Base-by-base conservation (phyloP, 2,329 filamentous ascomycete species). In the Microdochium trichocladiopsis region DNA sequence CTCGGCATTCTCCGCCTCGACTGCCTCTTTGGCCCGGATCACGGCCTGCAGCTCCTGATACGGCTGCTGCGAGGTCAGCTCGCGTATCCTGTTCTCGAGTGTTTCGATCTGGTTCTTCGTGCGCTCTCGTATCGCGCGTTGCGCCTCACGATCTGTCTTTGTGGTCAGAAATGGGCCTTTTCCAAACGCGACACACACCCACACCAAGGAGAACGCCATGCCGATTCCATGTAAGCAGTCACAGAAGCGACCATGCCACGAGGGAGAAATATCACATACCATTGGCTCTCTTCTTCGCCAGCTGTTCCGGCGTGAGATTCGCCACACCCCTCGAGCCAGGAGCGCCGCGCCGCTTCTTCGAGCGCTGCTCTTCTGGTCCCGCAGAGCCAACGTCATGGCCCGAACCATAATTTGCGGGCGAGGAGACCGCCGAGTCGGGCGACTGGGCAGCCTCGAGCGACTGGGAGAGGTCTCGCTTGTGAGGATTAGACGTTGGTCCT, bases 1-100 rank as follows among this genome's bases (percentile, higher is more conserved):
- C 57, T 92, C 87, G 55, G 82, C 80, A 72, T 94, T 93, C 70
- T 95, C 90, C 28, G 82, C 81, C 70, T 90, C 82, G 51, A 90
- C 82, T 14, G 80, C 79, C 63, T 93, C 87, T 72, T 90, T 92
- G 68, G 90, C 84, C 28, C 82, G 77, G 52, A 93, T 69, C 10
- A 84, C 88, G 25, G 82, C 76, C 68, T 95, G 89, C 21, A 95
- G 79, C 64, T 96, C 90, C 64, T 89, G 85, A 61, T 91, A 92
- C 0, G 90, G 89, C 67, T 92, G 84, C 69, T 90, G 87, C 53
- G 80, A 86, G 53, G 88, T 88, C 58, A 95, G 77, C 56, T 93
- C 87, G 52, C 80, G 76, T 55, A 95, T 91, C 56, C 82, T 78
- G 55, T 76, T 77, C 67, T 94, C 87, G 54, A 94, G 74, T 6